Evolutionary conservation across 2,329 filamentous ascomycete genomes (phyloP), one percentile per base, ranked within the genome.

Genomic region (Paecilomyces sp.): DNA sequence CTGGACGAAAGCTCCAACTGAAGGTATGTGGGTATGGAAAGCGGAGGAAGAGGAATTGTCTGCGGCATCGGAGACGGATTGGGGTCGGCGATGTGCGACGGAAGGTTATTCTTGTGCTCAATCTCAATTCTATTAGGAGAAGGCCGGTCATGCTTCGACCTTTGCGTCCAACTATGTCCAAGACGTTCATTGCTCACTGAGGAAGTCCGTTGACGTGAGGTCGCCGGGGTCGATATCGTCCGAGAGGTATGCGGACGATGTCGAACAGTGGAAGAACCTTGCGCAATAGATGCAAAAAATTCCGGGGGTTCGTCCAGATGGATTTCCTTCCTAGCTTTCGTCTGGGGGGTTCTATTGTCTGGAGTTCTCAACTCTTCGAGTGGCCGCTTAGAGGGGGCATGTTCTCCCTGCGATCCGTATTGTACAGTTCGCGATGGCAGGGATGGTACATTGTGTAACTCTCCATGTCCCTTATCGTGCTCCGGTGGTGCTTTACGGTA

Each of bases 21-120:
- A n/a, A 88, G 75, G 66, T 87, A 87, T 0, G 85, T 87, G 0
- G 85, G 83, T 57, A 88, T 77, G 1, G 85, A 88, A 57, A 86
- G 71, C 6, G 85, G 85, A 6, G 85, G 85, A 1, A 87, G 71
- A 13, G 85, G 85, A 41, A 88, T 80, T 1, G 80, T 74, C 7
- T 77, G 66, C 15, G 83, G 81, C 69, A 83, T 79, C 3, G 79
- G 77, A 22, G 80, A 79, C 11, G 77, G 70, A 28, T 74, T 58
- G 6, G 73, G 69, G 57, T 76, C 74, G 22, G 67, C 58, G 11
- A 70, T 63, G 4, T 68, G 63, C 24, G 57, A 63, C 2, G 68
- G 61, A 50, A 60, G 66, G 9, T 67, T 63, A 24, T 41, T 60
- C 58, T 72, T 76, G 9, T 68, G 58, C 24, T 77, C 74, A 25